These are phyloP conservation scores for Fagopyrum esculentum DNA, from an alignment of 148 eudicot genomes.

Conservation along the genomic window DNA sequence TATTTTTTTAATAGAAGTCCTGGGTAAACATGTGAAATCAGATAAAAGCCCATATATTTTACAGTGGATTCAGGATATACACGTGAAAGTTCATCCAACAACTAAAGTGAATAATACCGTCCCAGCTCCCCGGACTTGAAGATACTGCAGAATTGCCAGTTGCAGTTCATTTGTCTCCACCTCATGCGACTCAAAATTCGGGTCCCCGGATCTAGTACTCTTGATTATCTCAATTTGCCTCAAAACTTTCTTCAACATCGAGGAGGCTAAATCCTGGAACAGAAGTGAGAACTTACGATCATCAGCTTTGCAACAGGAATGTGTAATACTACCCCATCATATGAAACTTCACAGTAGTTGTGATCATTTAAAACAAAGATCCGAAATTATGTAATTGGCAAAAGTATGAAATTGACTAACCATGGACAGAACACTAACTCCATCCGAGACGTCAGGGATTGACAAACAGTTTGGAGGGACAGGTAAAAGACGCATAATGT, in stretches of 20 bases:
- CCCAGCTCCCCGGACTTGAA: constrained; percentile 73
- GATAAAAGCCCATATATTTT: background rate
- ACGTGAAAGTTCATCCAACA: background rate
- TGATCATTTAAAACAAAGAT: background rate
- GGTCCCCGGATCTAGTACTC: constrained; percentile 76
- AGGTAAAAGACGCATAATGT: constrained; percentile 60
- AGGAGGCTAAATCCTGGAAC: constrained; percentile 62
- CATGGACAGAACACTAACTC: constrained; percentile 79
- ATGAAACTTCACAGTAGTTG: background rate
- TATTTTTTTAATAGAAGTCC: background rate
- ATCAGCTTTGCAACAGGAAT: too few relatives aligned
- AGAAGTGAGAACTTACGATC: background rate
- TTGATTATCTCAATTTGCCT: constrained; percentile 72
- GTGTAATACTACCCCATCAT: background rate
- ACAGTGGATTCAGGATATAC: background rate
- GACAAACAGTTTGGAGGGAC: constrained; percentile 97
- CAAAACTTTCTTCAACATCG: constrained; percentile 70
- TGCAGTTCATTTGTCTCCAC: constrained; percentile 86
- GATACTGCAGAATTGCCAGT: constrained; percentile 69
- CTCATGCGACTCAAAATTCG: constrained; percentile 86
- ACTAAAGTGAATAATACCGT: constrained; percentile 39
- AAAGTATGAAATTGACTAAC: constrained; percentile 34
- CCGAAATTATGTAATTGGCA: background rate
- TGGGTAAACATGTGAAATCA: background rate
- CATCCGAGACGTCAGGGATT: constrained; percentile 90